phyloP scores from a whole-genome alignment of 2,329 filamentous ascomycete species.

The Cladorrhinum sp. region DNA sequence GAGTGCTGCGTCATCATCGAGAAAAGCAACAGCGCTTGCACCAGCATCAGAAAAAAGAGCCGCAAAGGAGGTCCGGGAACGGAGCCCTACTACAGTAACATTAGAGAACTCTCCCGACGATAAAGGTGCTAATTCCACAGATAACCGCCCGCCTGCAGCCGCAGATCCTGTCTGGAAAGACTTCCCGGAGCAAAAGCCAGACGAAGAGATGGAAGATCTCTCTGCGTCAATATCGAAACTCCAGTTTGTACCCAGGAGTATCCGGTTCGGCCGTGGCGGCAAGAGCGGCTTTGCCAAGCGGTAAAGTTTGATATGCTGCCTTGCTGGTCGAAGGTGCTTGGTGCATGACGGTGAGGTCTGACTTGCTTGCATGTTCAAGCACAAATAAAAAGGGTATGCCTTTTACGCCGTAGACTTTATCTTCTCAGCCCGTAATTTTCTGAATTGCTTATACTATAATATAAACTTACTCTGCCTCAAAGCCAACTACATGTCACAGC shows the following conservation, averaged over 20 bases:
- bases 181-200: slow-evolving; percentile 24
- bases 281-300: slow-evolving; percentile 52
- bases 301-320: slow-evolving; percentile 31
- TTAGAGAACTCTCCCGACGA: background rate
- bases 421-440: too few relatives aligned
- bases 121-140: background rate
- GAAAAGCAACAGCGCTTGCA: slow-evolving; percentile 13
- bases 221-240: slow-evolving; percentile 67
- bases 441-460: too few relatives aligned
- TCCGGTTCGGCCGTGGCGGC: slow-evolving; percentile 58
- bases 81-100: background rate
- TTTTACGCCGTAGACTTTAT: too few relatives aligned
- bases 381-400: too few relatives aligned
- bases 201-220: slow-evolving; percentile 61
- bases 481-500: too few relatives aligned
- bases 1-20: slow-evolving; percentile 36
- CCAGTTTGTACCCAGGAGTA: slow-evolving; percentile 65
- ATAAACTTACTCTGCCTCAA: too few relatives aligned
- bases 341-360: too few relatives aligned
- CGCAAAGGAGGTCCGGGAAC: background rate
- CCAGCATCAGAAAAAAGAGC: background rate
- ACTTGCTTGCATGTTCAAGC: too few relatives aligned
- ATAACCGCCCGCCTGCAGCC: background rate
- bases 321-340: too few relatives aligned
- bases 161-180: background rate